phyloP scores from a whole-genome alignment of 768 basidiomycete species.

The Thelephora ganbajun region DNA sequence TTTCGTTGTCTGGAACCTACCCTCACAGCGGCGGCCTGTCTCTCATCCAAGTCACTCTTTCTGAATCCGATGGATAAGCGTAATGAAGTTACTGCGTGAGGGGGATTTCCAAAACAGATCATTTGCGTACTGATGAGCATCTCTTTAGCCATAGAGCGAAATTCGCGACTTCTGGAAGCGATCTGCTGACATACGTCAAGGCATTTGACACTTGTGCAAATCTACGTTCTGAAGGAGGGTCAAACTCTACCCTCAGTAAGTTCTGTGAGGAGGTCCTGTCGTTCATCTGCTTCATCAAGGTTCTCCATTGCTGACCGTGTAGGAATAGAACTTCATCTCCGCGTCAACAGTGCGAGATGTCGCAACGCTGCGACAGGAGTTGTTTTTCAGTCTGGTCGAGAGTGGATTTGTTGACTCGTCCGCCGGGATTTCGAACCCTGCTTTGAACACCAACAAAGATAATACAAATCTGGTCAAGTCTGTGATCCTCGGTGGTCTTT shows the following conservation, averaged over 20 bases:
- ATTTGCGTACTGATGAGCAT: neutral
- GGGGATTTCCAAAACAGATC: neutral
- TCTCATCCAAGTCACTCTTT: conserved; percentile 86
- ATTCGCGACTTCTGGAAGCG: conserved; percentile 64
- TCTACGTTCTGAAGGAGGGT: conserved; percentile 35
- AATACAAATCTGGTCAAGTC: conserved; percentile 73
- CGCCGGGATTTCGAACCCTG: conserved; percentile 29
- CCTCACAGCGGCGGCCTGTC: conserved; percentile 65
- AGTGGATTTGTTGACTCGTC: conserved; percentile 52
- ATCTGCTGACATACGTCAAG: conserved; percentile 69
- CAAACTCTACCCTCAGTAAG: conserved; percentile 27
- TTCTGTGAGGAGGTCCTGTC: conserved; percentile 65
- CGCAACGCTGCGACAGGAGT: conserved; percentile 62
- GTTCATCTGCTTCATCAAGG: neutral
- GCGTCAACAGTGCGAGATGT: conserved; percentile 61
- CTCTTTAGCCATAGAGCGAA: conserved; percentile 48
- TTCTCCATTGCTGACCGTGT: neutral
- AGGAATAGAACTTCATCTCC: conserved; percentile 70
- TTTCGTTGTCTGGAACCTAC: conserved; percentile 77
- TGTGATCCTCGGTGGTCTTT: conserved; percentile 75
- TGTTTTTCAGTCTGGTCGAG: conserved; percentile 51
- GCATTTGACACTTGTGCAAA: conserved; percentile 56
- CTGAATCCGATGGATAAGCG: conserved; percentile 69
- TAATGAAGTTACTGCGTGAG: conserved; percentile 63
- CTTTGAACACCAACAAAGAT: conserved; percentile 48